Evolutionary conservation across 306 rosid genomes (phyloP), one percentile per base, ranked within the genome.

Genomic region (Erythrophleum fordii): DNA sequence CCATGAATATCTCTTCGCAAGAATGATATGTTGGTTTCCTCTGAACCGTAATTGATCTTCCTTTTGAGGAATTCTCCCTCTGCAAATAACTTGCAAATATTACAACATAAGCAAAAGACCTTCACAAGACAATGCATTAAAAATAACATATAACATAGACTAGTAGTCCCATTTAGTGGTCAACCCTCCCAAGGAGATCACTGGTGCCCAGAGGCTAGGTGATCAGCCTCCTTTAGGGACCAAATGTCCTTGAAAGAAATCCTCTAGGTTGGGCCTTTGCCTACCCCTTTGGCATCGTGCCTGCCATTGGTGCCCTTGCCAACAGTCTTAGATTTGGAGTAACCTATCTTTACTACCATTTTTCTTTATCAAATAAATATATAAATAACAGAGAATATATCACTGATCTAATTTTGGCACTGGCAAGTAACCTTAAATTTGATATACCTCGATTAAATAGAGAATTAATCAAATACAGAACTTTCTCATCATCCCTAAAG

Each of bases 1-100:
- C 99, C 97, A 53, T 93, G 98, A 83, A 93, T 86, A 82, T 93
- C 99, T 88, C 86, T 91, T 22, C 87, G 83, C 72, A 92, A 86
- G 76, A 85, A 87, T 79, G 93, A 79, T 51, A 67, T 11, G 25
- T 83, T 73, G 56, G 80, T 82, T 77, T 81, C 90, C 71, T 89
- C 90, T 8, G 80, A 74, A 65, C 79, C 83, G 72, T 87, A 79
- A 87, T 69, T 80, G 60, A 87, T 80, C 85, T 82, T 88, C 82
- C 94, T 86, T 69, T 76, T 85, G 82, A 89, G 90, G 89, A 96
- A 92, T 51, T 70, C 80, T 69, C 86, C 92, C 78, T 89, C 99
- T 96, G 98, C 88, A 77, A 88, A 91, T 71, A 91, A 88, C 87
- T 86, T 88, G 89, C 85, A 84, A 62, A 83, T 70, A 87, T 90